Percentiles rank a stretch among this genome's conserved stretches.
Conservation (phyloP, 768 basidiomycete genomes). For the Podaxis sp. region DNA sequence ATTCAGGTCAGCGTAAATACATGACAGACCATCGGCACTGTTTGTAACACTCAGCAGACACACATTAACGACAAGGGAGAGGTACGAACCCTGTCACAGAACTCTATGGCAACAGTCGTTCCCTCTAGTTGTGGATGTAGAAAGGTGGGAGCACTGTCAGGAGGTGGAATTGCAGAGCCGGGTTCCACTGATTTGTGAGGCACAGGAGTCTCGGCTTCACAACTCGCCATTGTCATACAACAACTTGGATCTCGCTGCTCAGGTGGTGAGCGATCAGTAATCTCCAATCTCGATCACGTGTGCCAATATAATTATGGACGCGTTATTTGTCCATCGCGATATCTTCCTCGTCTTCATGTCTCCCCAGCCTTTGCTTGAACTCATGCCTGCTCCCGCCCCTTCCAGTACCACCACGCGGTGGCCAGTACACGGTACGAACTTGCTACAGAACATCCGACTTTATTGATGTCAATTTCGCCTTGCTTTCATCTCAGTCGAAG, state of each 20-base stretch:
- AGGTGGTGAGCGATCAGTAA: background rate
- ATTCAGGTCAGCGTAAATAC: background rate
- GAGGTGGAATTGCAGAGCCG: background rate
- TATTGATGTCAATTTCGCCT: background rate
- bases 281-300: conserved; percentile 29
- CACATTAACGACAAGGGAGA: background rate
- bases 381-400: background rate
- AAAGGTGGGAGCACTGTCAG: conserved; percentile 39
- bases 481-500: conserved; percentile 62
- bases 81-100: conserved; percentile 80
- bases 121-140: conserved; percentile 44
- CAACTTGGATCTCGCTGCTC: background rate
- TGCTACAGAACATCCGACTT: background rate
- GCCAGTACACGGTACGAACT: conserved; percentile 61
- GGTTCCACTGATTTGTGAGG: background rate
- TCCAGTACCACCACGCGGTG: conserved; percentile 33
- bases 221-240: conserved; percentile 10
- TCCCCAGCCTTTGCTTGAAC: background rate
- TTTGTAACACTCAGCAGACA: background rate
- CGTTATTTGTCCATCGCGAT: conserved; percentile 41
- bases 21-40: conserved; percentile 77
- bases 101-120: conserved; percentile 79
- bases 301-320: conserved; percentile 37
- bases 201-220: background rate
- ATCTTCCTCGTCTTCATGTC: conserved; percentile 8